Evolutionary conservation across 441 rosid genomes (phyloP).

Genomic region (Manihot esculenta): DNA sequence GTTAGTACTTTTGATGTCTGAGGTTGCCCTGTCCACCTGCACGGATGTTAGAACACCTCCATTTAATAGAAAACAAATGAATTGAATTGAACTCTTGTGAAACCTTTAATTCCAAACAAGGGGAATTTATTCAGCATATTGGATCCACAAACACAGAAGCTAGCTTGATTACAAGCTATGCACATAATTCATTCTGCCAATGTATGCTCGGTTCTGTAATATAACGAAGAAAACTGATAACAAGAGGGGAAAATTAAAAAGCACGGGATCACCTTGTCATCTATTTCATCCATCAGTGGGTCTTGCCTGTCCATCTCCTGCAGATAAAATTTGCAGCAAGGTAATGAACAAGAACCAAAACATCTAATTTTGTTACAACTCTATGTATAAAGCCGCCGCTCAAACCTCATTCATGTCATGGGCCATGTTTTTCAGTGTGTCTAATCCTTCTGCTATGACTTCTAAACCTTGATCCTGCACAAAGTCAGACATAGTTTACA

Average conservation of each 20-base stretch:
- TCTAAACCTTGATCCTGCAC: conserved; percentile 91
- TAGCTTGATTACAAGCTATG: not conserved
- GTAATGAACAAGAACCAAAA: conserved; percentile 1
- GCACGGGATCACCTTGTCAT: conserved; percentile 54
- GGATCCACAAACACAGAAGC: not conserved
- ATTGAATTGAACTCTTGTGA: too few relatives aligned
- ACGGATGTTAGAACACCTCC: conserved; percentile 17
- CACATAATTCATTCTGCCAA: not conserved
- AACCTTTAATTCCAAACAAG: too few relatives aligned
- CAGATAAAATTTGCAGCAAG: conserved; percentile 14
- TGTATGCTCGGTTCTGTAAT: not conserved
- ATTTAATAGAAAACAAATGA: too few relatives aligned
- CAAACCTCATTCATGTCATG: conserved; percentile 91
- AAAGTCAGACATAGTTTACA: conserved; percentile 15
- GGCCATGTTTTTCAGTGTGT: conserved; percentile 89
- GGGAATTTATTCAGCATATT: not conserved
- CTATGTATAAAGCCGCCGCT: too few relatives aligned
- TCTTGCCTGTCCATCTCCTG: conserved; percentile 91
- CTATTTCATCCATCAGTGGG: conserved; percentile 96
- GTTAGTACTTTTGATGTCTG: conserved; percentile 89
- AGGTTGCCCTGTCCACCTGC: conserved; percentile 86
- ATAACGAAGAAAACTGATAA: not conserved
- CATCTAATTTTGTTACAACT: conserved; percentile 6
- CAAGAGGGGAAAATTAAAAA: conserved; percentile 1
- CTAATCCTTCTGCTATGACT: conserved; percentile 84